A percentile compares a stretch with the other conserved stretches of the same genome.
These are phyloP conservation scores for Hyaloscypha variabilis DNA, from an alignment of 495 filamentous ascomycete genomes.

Conservation along the genomic window DNA sequence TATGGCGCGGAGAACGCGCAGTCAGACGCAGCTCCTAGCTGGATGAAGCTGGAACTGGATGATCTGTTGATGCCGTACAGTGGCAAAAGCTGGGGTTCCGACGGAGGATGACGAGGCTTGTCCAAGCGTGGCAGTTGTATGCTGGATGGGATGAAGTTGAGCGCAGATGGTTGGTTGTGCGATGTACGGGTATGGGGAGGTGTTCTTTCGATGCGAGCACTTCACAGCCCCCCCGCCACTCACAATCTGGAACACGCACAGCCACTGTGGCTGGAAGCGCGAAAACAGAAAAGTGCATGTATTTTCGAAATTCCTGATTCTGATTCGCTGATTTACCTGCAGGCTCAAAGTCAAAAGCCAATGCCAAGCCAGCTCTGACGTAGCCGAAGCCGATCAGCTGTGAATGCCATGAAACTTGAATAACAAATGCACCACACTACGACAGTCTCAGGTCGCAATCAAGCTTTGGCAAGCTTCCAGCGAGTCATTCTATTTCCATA, in stretches of 20 bases:
- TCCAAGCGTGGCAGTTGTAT: not conserved
- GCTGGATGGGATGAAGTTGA: conserved; percentile 10
- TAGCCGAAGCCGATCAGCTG: not conserved
- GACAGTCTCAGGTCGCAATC: not conserved
- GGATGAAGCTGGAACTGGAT: conserved; percentile 17
- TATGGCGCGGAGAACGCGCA: conserved; percentile 16
- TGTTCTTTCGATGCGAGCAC: conserved; percentile 4
- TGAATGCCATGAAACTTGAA: not conserved
- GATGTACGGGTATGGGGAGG: not conserved
- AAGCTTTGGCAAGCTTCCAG: not conserved
- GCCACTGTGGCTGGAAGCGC: too few species aligned
- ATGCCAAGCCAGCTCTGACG: not conserved
- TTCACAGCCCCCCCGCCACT: too few species aligned
- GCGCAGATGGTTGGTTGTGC: conserved; percentile 8
- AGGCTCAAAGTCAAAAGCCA: too few species aligned
- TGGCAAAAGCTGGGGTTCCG: conserved; percentile 3
- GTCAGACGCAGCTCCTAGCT: conserved; percentile 2
- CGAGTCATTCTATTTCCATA: not conserved
- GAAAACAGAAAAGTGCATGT: not conserved
- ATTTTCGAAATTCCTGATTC: not conserved
- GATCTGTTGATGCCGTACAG: conserved; percentile 7
- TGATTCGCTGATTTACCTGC: not conserved
- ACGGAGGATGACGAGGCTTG: conserved; percentile 5
- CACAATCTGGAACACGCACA: too few species aligned
- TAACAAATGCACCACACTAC: not conserved